Conservation (phyloP, 1,139 yeast genomes). For the Taphrina wiesneri region DNA sequence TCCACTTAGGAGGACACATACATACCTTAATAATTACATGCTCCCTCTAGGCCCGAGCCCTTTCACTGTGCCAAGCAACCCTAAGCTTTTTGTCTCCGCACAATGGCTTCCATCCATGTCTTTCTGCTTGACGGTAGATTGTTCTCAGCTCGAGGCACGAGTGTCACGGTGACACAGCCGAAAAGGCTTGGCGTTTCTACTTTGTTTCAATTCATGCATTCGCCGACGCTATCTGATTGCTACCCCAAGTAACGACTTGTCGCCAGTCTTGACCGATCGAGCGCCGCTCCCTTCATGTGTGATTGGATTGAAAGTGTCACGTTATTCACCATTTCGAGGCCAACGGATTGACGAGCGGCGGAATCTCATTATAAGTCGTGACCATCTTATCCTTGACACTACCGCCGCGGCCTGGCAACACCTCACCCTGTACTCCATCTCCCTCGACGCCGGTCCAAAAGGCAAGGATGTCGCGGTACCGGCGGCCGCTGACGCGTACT, state of each 20-base stretch:
- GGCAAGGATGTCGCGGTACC: slow-evolving; percentile 14
- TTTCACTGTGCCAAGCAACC: neutral
- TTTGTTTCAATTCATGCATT: no score
- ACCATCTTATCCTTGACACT: neutral
- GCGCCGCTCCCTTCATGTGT: no score
- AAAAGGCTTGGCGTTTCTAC: no score
- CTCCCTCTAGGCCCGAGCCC: neutral
- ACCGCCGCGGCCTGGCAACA: neutral
- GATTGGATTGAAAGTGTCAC: neutral
- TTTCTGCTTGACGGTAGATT: neutral
- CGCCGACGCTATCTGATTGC: neutral
- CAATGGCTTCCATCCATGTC: neutral
- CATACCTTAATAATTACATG: neutral
- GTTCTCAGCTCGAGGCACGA: no score
- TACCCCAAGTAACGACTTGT: no score
- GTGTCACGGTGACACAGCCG: no score
- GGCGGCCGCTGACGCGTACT: neutral
- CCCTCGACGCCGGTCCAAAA: slow-evolving; percentile 23
- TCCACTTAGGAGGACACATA: neutral
- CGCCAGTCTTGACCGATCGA: no score
- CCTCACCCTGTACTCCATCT: neutral
- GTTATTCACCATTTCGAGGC: slow-evolving; percentile 27
- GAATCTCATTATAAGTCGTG: slow-evolving; percentile 25
- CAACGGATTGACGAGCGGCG: slow-evolving; percentile 26
- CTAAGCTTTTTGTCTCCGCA: neutral